Conservation (phyloP, 2,329 filamentous ascomycete genomes). For the Fusarium denticulatum region DNA sequence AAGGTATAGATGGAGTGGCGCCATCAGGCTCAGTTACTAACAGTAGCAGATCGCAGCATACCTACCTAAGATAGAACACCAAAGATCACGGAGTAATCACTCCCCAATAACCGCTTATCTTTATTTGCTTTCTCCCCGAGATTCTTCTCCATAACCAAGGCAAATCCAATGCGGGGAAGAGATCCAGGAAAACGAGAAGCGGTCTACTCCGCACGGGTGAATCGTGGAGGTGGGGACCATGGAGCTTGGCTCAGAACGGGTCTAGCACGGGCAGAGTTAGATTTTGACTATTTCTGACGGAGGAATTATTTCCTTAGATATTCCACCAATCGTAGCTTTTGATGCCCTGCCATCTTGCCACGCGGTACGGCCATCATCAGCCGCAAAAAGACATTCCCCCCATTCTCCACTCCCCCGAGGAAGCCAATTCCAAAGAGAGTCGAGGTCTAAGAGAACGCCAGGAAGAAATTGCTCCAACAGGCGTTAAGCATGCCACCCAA, state of each 20-base stretch:
- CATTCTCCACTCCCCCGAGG: slow-evolving; percentile 30
- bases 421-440: slow-evolving; percentile 7
- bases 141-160: slow-evolving; percentile 18
- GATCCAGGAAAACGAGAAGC: slow-evolving; percentile 10
- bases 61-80: not conserved
- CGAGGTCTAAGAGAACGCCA: not conserved
- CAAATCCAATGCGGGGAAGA: slow-evolving; percentile 30
- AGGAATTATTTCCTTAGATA: not conserved
- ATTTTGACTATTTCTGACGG: slow-evolving; percentile 5
- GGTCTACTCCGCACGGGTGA: slow-evolving; percentile 35
- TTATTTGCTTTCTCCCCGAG: slow-evolving; percentile 16
- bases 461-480: slow-evolving; percentile 7
- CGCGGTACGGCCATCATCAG: slow-evolving; percentile 17
- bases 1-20: not conserved
- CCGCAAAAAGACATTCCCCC: slow-evolving; percentile 15
- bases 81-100: not conserved
- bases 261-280: slow-evolving; percentile 22
- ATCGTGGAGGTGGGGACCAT: slow-evolving; percentile 25
- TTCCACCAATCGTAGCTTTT: slow-evolving; percentile 26
- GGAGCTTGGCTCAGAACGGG: slow-evolving; percentile 8
- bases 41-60: not conserved
- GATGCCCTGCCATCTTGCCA: slow-evolving; percentile 4
- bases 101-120: not conserved
- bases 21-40: not conserved
- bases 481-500: slow-evolving; percentile 19